Conservation (phyloP, 2,329 filamentous ascomycete species). For the Fonsecaea monophora region DNA sequence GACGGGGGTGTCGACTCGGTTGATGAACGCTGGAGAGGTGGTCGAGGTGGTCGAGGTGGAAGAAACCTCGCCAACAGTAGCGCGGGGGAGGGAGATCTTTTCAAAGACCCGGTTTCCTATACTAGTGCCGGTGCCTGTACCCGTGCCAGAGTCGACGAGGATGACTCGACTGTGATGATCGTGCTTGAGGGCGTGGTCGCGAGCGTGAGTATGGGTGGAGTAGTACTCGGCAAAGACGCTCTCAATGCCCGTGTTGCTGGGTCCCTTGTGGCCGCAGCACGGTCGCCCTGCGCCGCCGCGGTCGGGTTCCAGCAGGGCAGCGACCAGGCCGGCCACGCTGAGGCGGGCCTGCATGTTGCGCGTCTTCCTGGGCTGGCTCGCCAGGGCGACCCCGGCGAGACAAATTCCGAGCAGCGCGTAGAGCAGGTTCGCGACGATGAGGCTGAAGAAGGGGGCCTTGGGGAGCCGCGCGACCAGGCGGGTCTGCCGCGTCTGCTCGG, state of each 20-base stretch:
- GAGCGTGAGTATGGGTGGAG: too few species aligned
- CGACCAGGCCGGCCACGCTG: conserved; percentile 11
- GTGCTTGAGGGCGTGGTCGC: not conserved
- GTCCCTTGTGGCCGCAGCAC: not conserved
- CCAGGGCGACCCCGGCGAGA: conserved; percentile 11
- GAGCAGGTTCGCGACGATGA: conserved; percentile 23
- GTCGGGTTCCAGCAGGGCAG: conserved; percentile 5
- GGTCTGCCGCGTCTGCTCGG: conserved; percentile 19
- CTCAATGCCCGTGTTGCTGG: not conserved
- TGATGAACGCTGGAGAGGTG: not conserved
- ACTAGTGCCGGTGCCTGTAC: too few species aligned
- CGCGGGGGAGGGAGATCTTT: not conserved
- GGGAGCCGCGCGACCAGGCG: conserved; percentile 27
- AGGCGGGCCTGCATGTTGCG: conserved; percentile 11
- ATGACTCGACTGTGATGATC: conserved; percentile 6
- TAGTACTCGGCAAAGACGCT: conserved; percentile 11
- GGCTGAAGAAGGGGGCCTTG: conserved; percentile 25
- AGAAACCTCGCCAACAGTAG: not conserved
- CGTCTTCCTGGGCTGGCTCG: conserved; percentile 12
- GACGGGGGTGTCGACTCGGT: too few species aligned
- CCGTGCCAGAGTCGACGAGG: not conserved
- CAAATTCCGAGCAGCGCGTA: conserved; percentile 25
- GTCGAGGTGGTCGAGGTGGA: not conserved
- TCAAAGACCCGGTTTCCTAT: conserved; percentile 1
- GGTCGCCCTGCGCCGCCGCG: not conserved